Evolutionary conservation across 31 red algal species (phyloP), one percentile per base, ranked within the genome.

Genomic region (Asparagopsis taxiformis): DNA sequence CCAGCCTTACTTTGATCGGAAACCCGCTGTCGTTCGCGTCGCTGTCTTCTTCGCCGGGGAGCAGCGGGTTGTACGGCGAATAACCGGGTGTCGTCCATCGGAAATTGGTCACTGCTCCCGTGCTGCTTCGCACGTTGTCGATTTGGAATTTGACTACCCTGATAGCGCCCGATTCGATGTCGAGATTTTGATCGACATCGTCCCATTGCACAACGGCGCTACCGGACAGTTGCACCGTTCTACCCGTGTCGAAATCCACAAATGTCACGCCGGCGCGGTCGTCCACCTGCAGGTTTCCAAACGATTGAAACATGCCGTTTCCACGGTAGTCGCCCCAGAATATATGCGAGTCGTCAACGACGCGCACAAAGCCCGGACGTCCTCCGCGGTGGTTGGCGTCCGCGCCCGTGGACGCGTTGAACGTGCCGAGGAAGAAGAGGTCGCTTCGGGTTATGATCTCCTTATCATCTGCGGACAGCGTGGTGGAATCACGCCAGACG

Each of bases 261-360:
- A 89, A 26, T 0, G 68, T 51, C 10, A 89, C 33, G 38, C 75
- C 84, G 10, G 84, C 84, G 13, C 58, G 59, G 0, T 58, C 59
- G 21, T 89, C 65, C 29, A 30, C 55, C 17, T 75, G 74, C 29
- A 89, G 33, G 66, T 89, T 89, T 4, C 86, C 86, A 43, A 55
- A 61, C 11, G 75, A 72, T 60, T 90, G 76, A 44, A 82, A 90
- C 68, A 90, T 74, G 7, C 86, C 86, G 23, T 90, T 90, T 32
- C 86, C 86, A n/a, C 86, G 86, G 34, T 90, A 90, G 22, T 90
- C 86, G 22, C 65, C 41, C 75, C 74, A 90, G 49, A 48, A 68
- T 25, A 90, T 7, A 2, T 59, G 10, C 30, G 31, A 16, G 11
- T 64, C 34, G 0, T n/a, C 10, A 1, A 41, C 26, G 0, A 89